Evolutionary conservation across 2,329 filamentous ascomycete species (phyloP), one percentile per base, ranked within the genome.

Genomic region (Epichloe gansuensis): DNA sequence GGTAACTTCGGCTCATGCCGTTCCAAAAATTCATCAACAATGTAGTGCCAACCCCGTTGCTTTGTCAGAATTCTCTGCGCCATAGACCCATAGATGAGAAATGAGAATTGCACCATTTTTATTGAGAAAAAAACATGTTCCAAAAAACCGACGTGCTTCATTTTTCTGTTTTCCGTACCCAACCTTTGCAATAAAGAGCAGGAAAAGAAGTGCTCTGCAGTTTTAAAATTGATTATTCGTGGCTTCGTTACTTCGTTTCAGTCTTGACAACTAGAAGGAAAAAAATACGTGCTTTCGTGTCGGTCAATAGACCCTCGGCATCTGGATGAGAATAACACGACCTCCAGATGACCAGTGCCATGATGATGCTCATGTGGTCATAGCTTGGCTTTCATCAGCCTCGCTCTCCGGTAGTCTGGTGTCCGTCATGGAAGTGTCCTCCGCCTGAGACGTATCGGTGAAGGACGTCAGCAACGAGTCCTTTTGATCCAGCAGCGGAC

Each of bases 361-460:
- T 31, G n/a, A 37, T 35, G 17, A 35, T 15, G n/a, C 12, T 48
- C 45, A 46, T 17, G 28, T 2, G 5, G 9, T 21, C n/a, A 21
- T 34, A 9, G 21, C 37, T 25, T 50, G 37, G 37, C 47, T 50
- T 15, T 11, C 34, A 21, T 56, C 54, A 23, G 61, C 60, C 38
- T 60, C 65, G 46, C 63, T 60, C 21, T 60, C 57, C 48, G 55
- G 50, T 50, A 58, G 54, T 46, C 60, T 65, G 15, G 55, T 48
- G 23, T 65, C 63, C 52, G 53, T 39, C 48, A 57, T 54, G 12
- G 57, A 51, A 5, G 61, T 48, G 28, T 66, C 63, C 39, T 58
- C 59, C 17, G 52, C 23, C 17, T 54, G 58, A 9, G 56, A 60
- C 5, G 55, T 49, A 25, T 58, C 52, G 15, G 54, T 54, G 1